Percentiles rank a stretch among this genome's conserved stretches.
These are phyloP conservation scores for Arachnopeziza araneosa DNA, from an alignment of 2,329 filamentous ascomycete species.

Conservation along the genomic window DNA sequence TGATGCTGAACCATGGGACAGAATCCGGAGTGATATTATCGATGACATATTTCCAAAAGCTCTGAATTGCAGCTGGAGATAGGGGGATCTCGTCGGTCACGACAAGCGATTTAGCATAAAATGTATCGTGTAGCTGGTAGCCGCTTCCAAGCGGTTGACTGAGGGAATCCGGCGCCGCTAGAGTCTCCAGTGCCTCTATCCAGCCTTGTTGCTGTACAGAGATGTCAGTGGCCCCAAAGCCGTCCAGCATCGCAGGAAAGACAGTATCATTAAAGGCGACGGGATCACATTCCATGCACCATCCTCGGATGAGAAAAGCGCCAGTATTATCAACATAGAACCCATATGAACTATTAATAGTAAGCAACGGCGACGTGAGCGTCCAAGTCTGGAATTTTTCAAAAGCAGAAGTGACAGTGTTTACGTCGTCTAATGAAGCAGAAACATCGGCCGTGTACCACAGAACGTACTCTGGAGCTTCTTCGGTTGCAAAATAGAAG, in stretches of 20 bases:
- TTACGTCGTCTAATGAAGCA: constrained; percentile 12
- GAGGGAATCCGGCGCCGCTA: constrained; percentile 9
- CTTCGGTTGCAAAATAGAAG: constrained; percentile 31
- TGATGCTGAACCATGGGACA: constrained; percentile 18
- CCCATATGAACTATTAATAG: constrained; percentile 36
- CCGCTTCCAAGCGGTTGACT: constrained; percentile 37
- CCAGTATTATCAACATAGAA: constrained; percentile 35
- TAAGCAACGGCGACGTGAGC: constrained; percentile 35
- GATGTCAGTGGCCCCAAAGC: constrained; percentile 26
- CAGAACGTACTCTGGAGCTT: constrained; percentile 28
- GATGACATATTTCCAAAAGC: constrained; percentile 11
- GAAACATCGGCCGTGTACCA: constrained; percentile 20
- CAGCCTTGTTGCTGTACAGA: constrained; percentile 24
- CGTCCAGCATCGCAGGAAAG: constrained; percentile 34
- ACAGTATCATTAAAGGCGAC: constrained; percentile 35
- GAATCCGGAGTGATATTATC: not conserved
- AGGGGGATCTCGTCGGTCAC: constrained; percentile 8
- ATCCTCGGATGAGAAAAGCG: constrained; percentile 33
- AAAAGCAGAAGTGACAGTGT: constrained; percentile 27
- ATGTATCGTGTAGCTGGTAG: constrained; percentile 38
- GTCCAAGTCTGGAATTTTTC: constrained; percentile 37
- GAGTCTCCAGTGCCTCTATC: constrained; percentile 30
- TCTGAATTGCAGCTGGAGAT: constrained; percentile 2
- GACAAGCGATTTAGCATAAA: constrained; percentile 52
- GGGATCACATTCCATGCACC: constrained; percentile 34